Evolutionary conservation across 2,329 filamentous ascomycete genomes (phyloP), one percentile per base, ranked within the genome.

Genomic region (Endocalyx cinctus): DNA sequence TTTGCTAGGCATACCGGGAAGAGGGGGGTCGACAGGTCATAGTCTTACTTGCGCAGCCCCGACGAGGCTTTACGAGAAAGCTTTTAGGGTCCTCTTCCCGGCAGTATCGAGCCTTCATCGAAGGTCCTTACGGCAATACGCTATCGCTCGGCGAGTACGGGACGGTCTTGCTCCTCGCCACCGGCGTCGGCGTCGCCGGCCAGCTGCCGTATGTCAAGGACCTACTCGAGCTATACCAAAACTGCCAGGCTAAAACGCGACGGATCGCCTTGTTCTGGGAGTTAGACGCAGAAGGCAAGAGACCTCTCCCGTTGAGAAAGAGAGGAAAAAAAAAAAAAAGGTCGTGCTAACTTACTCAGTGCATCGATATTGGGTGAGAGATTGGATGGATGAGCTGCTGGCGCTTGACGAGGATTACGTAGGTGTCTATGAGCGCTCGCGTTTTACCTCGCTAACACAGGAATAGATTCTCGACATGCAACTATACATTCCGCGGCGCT

Each of bases 231-330:
- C 16, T 31, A 18, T 36, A 36, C 17, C 10, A 19, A 16, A 4
- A 27, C n/a, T 20, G 13, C 10, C 1, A 27, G 23, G 23, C 17
- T 6, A 31, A 36, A 8, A 27, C 15, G 20, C 5, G n/a, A 23
- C 22, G 10, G 17, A 36, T 36, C 11, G 23, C 28, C 10, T 27
- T 36, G 7, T 31, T 36, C 5, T 36, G 10, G 17, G 17, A 36
- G 23, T 15, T 37, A 15, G n/a, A 27, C 23, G 4, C 14, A 14
- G 11, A 37, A 27, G 12, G 25, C 25, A 33, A 32, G 5, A 8
- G n/a, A 8, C 20, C 20, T 23, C 20, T n/a, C n/a, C n/a, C n/a
- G n/a, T n/a, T n/a, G n/a, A n/a, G n/a, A n/a, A n/a, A n/a, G n/a
- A n/a, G n/a, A n/a, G n/a, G n/a, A 23, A 23, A n/a, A 8, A 23